Evolutionary conservation across 352 stramenopile genomes (phyloP).

Genomic region (Blastocystis sp.): DNA sequence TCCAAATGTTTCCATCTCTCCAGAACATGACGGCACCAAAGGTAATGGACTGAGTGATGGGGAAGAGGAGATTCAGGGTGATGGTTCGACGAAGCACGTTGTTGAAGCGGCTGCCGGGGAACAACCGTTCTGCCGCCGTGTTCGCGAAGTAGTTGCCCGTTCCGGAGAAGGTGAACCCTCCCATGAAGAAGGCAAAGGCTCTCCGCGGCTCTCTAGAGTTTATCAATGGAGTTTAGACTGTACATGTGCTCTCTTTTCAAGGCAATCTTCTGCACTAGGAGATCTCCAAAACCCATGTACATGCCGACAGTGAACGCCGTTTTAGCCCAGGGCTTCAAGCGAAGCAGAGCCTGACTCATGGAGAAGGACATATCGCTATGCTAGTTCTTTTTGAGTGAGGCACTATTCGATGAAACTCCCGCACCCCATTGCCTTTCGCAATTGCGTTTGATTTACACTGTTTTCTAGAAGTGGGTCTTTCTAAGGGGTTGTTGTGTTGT

Average conservation of each 20-base stretch:
- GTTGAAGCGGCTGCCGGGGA: slow-evolving; percentile 3
- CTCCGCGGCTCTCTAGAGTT: neutral
- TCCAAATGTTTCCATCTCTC: slow-evolving; percentile 31
- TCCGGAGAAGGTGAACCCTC: slow-evolving; percentile 31
- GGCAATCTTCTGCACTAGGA: slow-evolving; percentile 31
- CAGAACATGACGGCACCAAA: slow-evolving; percentile 36
- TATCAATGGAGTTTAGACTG: neutral
- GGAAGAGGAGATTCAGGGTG: slow-evolving; percentile 40
- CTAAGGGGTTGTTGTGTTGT: too few relatives aligned
- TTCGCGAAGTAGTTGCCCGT: slow-evolving; percentile 39
- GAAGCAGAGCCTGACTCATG: neutral
- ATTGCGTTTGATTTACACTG: neutral
- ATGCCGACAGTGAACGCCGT: slow-evolving; percentile 38
- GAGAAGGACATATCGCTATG: neutral
- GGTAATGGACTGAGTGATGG: slow-evolving; percentile 20
- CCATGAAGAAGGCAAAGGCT: slow-evolving; percentile 40
- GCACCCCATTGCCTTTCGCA: neutral
- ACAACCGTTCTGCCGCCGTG: neutral
- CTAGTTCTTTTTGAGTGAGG: neutral
- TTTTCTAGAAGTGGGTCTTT: too few relatives aligned
- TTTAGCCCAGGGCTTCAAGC: slow-evolving; percentile 14
- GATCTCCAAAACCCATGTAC: slow-evolving; percentile 48
- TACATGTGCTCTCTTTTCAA: slow-evolving; percentile 20
- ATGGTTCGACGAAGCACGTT: slow-evolving; percentile 34
- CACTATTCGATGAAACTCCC: neutral